Conservation (phyloP, 495 filamentous ascomycete species). For the Penicillium bovifimosum region DNA sequence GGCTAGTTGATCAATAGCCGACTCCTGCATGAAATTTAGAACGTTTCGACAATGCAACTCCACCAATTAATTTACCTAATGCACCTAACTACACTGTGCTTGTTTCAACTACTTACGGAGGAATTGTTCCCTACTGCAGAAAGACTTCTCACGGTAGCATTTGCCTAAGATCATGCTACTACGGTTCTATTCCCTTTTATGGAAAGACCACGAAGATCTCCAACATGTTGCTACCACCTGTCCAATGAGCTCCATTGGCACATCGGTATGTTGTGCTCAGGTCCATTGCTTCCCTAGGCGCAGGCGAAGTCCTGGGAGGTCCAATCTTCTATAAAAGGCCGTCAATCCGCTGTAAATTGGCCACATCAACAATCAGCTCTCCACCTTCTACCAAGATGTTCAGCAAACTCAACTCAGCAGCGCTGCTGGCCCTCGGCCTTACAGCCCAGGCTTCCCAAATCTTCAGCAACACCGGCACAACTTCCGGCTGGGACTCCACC, state of each 20-base stretch:
- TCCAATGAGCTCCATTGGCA: not conserved
- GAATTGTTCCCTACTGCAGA: not conserved
- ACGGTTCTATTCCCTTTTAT: not conserved
- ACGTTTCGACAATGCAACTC: not conserved
- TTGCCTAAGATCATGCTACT: not conserved
- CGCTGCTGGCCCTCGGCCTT: not conserved
- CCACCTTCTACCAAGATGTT: not conserved
- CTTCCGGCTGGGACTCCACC: conserved; percentile 41
- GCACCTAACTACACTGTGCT: not conserved
- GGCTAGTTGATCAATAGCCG: not conserved
- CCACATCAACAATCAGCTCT: not conserved
- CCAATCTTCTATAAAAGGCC: not conserved
- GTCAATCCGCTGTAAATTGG: not conserved
- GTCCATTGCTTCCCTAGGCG: not conserved
- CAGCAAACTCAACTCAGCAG: not conserved
- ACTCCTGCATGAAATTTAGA: not conserved
- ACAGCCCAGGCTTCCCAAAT: conserved; percentile 26
- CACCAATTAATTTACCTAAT: not conserved
- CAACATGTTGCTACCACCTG: not conserved
- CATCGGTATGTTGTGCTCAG: not conserved
- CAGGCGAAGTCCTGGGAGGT: not conserved
- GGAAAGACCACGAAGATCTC: not conserved
- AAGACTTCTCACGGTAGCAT: not conserved
- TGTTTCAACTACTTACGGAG: not conserved
- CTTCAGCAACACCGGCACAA: conserved; percentile 49